A percentile compares a stretch with the other conserved stretches of the same genome.
These are phyloP conservation scores for Aspergillus diversus DNA, from an alignment of 495 filamentous ascomycete genomes.

Conservation along the genomic window DNA sequence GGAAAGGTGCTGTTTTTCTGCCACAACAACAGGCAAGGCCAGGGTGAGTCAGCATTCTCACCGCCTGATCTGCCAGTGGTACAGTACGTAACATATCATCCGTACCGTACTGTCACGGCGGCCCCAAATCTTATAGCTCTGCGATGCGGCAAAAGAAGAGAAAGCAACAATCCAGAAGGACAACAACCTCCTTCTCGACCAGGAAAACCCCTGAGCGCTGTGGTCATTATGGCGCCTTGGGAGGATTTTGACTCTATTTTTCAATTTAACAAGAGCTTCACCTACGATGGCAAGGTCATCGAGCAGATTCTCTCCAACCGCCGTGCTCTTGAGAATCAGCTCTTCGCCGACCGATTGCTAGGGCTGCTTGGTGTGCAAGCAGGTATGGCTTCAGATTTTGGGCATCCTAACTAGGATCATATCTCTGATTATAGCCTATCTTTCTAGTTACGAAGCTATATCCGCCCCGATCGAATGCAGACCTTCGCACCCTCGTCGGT, in stretches of 20 bases:
- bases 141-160: not conserved
- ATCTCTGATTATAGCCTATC: slow-evolving; percentile 10
- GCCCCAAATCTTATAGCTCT: slow-evolving; percentile 6
- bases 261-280: slow-evolving; percentile 61
- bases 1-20: slow-evolving; percentile 43
- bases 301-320: slow-evolving; percentile 65
- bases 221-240: slow-evolving; percentile 45
- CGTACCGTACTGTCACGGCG: slow-evolving; percentile 28
- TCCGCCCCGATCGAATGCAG: slow-evolving; percentile 66
- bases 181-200: not conserved
- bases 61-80: slow-evolving; percentile 26
- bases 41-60: slow-evolving; percentile 20
- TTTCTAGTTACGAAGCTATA: slow-evolving; percentile 61
- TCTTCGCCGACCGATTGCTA: slow-evolving; percentile 77
- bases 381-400: slow-evolving; percentile 45
- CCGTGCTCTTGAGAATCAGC: slow-evolving; percentile 62
- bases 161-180: not conserved
- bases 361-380: slow-evolving; percentile 69
- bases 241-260: slow-evolving; percentile 68
- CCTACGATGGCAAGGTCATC: slow-evolving; percentile 60
- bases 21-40: slow-evolving; percentile 35
- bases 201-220: not conserved
- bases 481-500: slow-evolving; percentile 65
- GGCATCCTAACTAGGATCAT: not conserved
- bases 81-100: slow-evolving; percentile 19